A percentile compares a stretch with the other conserved stretches of the same genome.
phyloP scores from a whole-genome alignment of 306 rosid species.

The Cicer judaicum region DNA sequence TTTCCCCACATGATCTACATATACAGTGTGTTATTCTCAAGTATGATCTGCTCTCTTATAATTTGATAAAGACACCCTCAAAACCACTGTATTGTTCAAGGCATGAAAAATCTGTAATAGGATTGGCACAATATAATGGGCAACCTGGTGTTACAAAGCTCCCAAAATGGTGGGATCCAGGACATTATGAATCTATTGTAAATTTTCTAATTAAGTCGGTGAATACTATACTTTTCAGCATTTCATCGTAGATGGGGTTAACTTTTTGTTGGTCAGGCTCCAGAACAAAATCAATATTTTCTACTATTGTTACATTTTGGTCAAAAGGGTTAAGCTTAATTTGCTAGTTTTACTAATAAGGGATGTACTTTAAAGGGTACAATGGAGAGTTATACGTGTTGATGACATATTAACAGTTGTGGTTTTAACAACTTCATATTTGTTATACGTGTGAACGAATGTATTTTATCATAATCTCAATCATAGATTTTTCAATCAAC shows the following conservation, averaged over 20 bases:
- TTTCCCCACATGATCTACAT: conserved; percentile 8
- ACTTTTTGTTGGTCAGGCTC: not conserved
- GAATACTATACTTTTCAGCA: too few relatives aligned
- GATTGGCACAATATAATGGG: not conserved
- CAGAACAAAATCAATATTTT: not conserved
- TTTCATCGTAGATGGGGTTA: not conserved
- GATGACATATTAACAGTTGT: not conserved
- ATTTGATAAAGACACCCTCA: not conserved
- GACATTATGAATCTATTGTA: not conserved
- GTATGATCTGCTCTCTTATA: not conserved
- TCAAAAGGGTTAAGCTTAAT: not conserved
- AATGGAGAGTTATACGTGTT: not conserved
- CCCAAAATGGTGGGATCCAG: not conserved
- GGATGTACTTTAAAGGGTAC: conserved; percentile 2
- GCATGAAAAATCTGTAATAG: conserved; percentile 12
- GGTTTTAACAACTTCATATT: not conserved
- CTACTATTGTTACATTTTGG: not conserved
- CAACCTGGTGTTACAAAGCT: not conserved
- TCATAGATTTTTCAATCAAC: not conserved
- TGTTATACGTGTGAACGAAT: not conserved
- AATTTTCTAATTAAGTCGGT: not conserved
- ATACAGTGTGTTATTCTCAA: not conserved
- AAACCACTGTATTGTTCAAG: conserved; percentile 19
- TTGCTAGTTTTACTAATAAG: not conserved
- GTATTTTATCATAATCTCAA: not conserved